Percentiles rank a stretch among this genome's conserved stretches.
Conservation (phyloP, 768 basidiomycete genomes). For the Lanmaoa rubissima region DNA sequence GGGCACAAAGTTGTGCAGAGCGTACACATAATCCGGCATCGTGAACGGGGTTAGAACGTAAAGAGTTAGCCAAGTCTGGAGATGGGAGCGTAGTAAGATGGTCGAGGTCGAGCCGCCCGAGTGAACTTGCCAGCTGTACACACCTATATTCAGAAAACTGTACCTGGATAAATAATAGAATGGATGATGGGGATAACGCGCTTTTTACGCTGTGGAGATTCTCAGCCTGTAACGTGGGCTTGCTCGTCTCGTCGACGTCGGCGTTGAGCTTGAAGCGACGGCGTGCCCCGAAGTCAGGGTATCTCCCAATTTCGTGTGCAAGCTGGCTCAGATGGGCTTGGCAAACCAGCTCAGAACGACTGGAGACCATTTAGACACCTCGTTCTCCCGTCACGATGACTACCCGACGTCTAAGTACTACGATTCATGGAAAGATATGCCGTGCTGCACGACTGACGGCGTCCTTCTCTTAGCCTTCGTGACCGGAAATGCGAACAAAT, state of each 20-base stretch:
- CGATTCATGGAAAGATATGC: neutral
- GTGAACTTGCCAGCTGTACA: neutral
- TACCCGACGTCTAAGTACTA: constrained; percentile 27
- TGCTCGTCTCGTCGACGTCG: constrained; percentile 19
- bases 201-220: constrained; percentile 3
- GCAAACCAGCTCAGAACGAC: neutral
- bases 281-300: constrained; percentile 2
- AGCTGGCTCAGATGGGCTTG: neutral
- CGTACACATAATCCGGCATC: constrained; percentile 86
- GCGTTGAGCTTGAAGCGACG: constrained; percentile 3
- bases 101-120: neutral
- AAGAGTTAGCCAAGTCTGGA: neutral
- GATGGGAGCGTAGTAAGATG: neutral
- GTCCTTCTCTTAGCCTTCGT: constrained; percentile 72
- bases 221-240: constrained; percentile 3
- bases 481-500: constrained; percentile 91
- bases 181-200: neutral
- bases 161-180: neutral
- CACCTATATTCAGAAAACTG: neutral
- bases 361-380: neutral
- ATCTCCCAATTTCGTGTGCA: neutral
- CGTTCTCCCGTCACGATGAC: constrained; percentile 15
- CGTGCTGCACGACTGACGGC: constrained; percentile 8
- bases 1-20: constrained; percentile 82
- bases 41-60: constrained; percentile 4